Evolutionary conservation across 2,329 filamentous ascomycete species (phyloP).

Genomic region (Pseudogymnoascus sp.): DNA sequence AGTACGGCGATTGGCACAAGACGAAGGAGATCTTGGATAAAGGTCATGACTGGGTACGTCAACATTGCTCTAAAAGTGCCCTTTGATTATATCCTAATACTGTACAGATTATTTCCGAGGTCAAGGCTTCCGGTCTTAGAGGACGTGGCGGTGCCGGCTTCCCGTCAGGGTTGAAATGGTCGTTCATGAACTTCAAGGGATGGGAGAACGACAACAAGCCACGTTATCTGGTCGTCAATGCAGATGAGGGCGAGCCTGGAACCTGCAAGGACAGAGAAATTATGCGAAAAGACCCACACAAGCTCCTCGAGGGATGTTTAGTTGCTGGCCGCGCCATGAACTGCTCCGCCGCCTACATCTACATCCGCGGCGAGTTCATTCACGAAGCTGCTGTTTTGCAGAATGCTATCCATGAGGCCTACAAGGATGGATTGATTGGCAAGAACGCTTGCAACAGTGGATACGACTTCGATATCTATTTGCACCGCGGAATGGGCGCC

Average conservation of each 20-base stretch:
- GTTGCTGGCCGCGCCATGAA: slow-evolving; percentile 98
- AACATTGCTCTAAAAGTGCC: not conserved
- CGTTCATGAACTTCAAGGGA: slow-evolving; percentile 99
- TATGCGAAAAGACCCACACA: slow-evolving; percentile 99
- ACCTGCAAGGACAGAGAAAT: slow-evolving; percentile 99
- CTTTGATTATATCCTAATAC: not conserved
- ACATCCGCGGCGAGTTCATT: slow-evolving; percentile 98
- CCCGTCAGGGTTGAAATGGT: slow-evolving; percentile 98
- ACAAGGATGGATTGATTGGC: slow-evolving; percentile 86
- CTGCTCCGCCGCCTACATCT: slow-evolving; percentile 96
- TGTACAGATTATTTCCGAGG: slow-evolving; percentile 80
- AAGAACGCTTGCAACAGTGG: slow-evolving; percentile 97
- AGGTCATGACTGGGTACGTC: slow-evolving; percentile 80
- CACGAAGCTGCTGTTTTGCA: slow-evolving; percentile 91
- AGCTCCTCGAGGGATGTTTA: slow-evolving; percentile 94
- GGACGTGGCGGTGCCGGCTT: slow-evolving; percentile 97
- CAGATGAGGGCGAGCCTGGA: slow-evolving; percentile 95
- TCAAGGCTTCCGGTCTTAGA: slow-evolving; percentile 92
- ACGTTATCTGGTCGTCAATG: slow-evolving; percentile 94
- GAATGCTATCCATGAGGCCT: slow-evolving; percentile 94
- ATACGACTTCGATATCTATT: slow-evolving; percentile 95
- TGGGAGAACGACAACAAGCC: slow-evolving; percentile 98
- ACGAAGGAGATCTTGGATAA: slow-evolving; percentile 97
- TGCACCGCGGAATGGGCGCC: slow-evolving; percentile 94
- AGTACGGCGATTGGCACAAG: slow-evolving; percentile 99